These are phyloP conservation scores for Pythium biforme DNA, from an alignment of 352 stramenopile genomes.

Conservation along the genomic window DNA sequence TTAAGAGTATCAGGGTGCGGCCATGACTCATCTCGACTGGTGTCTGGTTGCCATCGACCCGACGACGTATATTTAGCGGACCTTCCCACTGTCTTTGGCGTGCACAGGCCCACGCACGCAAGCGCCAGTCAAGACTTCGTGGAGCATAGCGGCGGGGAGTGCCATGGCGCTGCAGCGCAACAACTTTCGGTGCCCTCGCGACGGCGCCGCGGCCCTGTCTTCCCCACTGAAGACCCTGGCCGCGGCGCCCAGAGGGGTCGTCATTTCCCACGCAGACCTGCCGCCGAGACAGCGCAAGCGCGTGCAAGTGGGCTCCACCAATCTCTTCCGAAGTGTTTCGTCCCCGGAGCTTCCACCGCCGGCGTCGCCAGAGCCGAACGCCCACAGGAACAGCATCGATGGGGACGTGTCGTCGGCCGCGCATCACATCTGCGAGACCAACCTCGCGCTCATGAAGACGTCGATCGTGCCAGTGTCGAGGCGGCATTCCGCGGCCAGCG, in stretches of 20 bases:
- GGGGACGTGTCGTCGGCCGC: constrained; percentile 26
- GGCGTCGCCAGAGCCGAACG: not conserved
- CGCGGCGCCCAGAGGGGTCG: constrained; percentile 11
- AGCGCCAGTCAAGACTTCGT: too few relatives aligned
- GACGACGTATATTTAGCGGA: not conserved
- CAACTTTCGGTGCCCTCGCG: constrained; percentile 55
- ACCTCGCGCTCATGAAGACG: constrained; percentile 42
- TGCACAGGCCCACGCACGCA: too few relatives aligned
- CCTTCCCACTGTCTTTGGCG: too few relatives aligned
- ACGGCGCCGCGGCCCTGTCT: constrained; percentile 6
- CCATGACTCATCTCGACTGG: not conserved
- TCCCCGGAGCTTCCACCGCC: constrained; percentile 13
- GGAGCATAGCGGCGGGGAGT: not conserved
- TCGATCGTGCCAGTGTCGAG: constrained; percentile 19
- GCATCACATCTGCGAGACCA: constrained; percentile 41
- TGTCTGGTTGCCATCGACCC: not conserved
- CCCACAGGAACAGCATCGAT: not conserved
- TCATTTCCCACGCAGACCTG: constrained; percentile 47
- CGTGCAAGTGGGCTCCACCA: constrained; percentile 75
- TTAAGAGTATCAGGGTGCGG: constrained; percentile 20
- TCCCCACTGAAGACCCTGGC: constrained; percentile 10
- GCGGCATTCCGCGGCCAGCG: not conserved
- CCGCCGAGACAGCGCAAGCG: constrained; percentile 57
- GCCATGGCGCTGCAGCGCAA: constrained; percentile 50
- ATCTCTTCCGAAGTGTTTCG: constrained; percentile 41